These are phyloP conservation scores for Asterochloris erici DNA, from an alignment of 139 green algal species.

Conservation along the genomic window DNA sequence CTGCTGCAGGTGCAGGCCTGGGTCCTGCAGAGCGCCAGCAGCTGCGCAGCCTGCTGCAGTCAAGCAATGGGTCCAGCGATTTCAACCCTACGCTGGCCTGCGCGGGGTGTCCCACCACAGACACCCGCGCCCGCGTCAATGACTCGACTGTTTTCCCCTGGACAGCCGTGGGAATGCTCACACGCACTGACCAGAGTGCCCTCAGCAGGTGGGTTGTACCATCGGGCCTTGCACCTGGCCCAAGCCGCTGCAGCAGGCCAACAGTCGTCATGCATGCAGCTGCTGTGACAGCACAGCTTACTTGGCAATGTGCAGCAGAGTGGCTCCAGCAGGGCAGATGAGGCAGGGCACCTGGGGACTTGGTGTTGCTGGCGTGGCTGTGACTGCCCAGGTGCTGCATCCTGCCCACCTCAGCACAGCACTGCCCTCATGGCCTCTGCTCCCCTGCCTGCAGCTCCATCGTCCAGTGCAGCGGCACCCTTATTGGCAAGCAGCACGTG, in stretches of 20 bases:
- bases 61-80: neutral
- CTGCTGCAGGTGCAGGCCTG: neutral
- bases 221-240: too few species aligned
- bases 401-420: too few species aligned
- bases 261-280: too few species aligned
- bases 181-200: conserved; percentile 3
- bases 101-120: conserved; percentile 16
- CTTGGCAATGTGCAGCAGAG: too few species aligned
- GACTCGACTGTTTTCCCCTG: conserved; percentile 14
- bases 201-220: conserved; percentile 3
- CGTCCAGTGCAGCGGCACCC: conserved; percentile 28
- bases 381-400: too few species aligned
- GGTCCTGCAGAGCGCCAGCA: neutral
- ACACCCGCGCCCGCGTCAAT: conserved; percentile 17
- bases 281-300: too few species aligned
- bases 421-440: too few species aligned
- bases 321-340: too few species aligned
- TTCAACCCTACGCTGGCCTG: conserved; percentile 20
- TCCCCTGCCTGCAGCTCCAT: neutral
- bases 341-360: too few species aligned
- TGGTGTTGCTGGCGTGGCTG: too few species aligned
- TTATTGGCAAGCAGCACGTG: conserved; percentile 28
- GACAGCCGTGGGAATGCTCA: conserved; percentile 16
- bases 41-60: neutral
- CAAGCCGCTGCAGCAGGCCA: too few species aligned